Base-by-base conservation (phyloP, 1,139 yeast genomes). In the Scheffersomyces lignicola region DNA sequence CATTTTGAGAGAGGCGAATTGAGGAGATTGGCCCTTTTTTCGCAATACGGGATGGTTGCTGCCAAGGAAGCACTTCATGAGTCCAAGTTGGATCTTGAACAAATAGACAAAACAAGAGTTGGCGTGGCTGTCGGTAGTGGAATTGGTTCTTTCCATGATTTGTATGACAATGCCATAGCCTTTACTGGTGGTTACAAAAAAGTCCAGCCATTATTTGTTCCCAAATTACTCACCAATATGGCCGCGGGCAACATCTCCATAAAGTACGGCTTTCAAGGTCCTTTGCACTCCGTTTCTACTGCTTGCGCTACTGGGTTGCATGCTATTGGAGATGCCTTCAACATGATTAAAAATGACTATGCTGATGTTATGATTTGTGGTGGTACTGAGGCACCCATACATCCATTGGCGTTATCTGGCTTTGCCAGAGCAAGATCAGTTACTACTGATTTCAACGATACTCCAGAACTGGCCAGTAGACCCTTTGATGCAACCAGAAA, bases 251-350 rank as follows among this genome's bases (percentile, higher is more conserved):
- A 89, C 45, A 76, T 92, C 4, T 83, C 96, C 4, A 90, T 92
- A 39, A 73, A 77, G 45, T 77, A 80, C 51, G 83, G 85, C 3
- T 62, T 88, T 22, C 67, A 74, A 47, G 99, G 98, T 0, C 96
- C 96, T 2, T 78, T 86, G 37, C 96, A 89, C 54, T 69, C 96
- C 0, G 94, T 83, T 0, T 78, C 96, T 1, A 89, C 97, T 0
- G 98, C 98, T 1, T 94, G 99, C 65, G 96, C 98, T 3, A 89
- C 98, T 0, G 99, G 99, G 0, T 76, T 86, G 20, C 95, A 92
- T 53, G 78, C 97, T 0, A 82, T 94, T 37, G 97, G 98, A 2
- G 99, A 94, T 54, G 97, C 96, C 0, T 78, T 71, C 46, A 78
- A 90, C 47, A 83, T 89, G 54, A 86, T 94, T 40, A 66, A 72